These are phyloP conservation scores for Cadophora sp. DNA, from an alignment of 2,329 filamentous ascomycete species.

Conservation along the genomic window DNA sequence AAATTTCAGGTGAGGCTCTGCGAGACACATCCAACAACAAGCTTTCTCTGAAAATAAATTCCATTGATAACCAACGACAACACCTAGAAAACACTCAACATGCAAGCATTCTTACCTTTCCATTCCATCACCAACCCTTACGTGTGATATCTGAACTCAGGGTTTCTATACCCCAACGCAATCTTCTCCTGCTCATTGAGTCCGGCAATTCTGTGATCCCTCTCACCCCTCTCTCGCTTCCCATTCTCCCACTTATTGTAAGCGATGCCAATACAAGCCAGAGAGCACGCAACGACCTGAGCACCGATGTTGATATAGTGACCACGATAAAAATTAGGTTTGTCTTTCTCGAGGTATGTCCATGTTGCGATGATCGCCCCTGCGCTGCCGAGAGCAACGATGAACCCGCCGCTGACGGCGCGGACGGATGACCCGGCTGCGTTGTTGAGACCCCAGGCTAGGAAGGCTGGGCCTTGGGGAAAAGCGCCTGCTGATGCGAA, in stretches of 20 bases:
- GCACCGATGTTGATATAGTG: slow-evolving; percentile 53
- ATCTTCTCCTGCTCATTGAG: slow-evolving; percentile 47
- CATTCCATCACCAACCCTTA: slow-evolving; percentile 3
- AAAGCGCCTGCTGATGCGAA: slow-evolving; percentile 52
- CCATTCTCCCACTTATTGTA: slow-evolving; percentile 55
- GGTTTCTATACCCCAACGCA: slow-evolving; percentile 53
- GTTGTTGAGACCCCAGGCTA: slow-evolving; percentile 55
- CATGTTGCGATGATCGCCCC: slow-evolving; percentile 54
- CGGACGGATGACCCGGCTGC: slow-evolving; percentile 52
- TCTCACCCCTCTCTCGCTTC: slow-evolving; percentile 47
- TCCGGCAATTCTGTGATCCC: slow-evolving; percentile 49
- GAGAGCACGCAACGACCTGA: slow-evolving; percentile 45
- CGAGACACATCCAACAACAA: background rate
- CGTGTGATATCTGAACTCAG: slow-evolving; percentile 52
- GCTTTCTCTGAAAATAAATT: background rate
- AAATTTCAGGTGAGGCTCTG: background rate
- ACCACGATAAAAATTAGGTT: slow-evolving; percentile 44
- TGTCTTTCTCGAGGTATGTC: slow-evolving; percentile 49
- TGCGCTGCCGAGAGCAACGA: slow-evolving; percentile 49
- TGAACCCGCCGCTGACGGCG: slow-evolving; percentile 37
- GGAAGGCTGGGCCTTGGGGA: slow-evolving; percentile 52
- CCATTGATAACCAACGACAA: background rate
- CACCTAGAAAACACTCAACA: background rate
- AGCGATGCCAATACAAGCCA: slow-evolving; percentile 47
- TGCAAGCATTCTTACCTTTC: background rate